phyloP scores from a whole-genome alignment of 176 grass and related monocot genomes.

The Aechmea fasciata region DNA sequence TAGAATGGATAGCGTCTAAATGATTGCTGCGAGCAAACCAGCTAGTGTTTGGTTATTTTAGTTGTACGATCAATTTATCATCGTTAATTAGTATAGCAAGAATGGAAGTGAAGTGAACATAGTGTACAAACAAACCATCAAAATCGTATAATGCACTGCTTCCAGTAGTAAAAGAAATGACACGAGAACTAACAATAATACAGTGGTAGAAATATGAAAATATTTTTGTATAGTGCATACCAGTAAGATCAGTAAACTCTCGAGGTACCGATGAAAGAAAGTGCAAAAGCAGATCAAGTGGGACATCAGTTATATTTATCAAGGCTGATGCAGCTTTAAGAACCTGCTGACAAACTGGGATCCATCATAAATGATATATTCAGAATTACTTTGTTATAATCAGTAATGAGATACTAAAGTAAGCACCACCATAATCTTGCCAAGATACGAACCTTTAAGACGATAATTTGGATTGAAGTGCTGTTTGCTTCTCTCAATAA shows the following conservation, averaged over 20 bases:
- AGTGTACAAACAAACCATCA: too few species aligned
- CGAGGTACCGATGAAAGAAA: constrained; percentile 86
- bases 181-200: background rate
- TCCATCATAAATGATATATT: background rate
- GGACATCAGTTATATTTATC: constrained; percentile 55
- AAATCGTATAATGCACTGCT: too few species aligned
- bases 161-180: background rate
- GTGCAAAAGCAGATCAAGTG: constrained; percentile 61
- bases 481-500: constrained; percentile 91
- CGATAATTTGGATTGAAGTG: constrained; percentile 98
- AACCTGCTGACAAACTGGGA: constrained; percentile 77
- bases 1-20: background rate
- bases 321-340: constrained; percentile 57
- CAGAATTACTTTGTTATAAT: background rate
- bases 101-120: too few species aligned
- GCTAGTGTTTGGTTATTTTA: too few species aligned
- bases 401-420: background rate
- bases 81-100: too few species aligned
- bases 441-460: constrained; percentile 49
- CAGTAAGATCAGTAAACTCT: constrained; percentile 77
- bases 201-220: background rate
- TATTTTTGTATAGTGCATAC: constrained; percentile 25
- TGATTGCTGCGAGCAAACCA: background rate
- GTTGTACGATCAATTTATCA: too few species aligned
- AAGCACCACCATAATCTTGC: background rate